Percentiles rank a stretch among this genome's conserved stretches.
phyloP scores from a whole-genome alignment of 768 basidiomycete species.

The Cyclocybe cylindracea region DNA sequence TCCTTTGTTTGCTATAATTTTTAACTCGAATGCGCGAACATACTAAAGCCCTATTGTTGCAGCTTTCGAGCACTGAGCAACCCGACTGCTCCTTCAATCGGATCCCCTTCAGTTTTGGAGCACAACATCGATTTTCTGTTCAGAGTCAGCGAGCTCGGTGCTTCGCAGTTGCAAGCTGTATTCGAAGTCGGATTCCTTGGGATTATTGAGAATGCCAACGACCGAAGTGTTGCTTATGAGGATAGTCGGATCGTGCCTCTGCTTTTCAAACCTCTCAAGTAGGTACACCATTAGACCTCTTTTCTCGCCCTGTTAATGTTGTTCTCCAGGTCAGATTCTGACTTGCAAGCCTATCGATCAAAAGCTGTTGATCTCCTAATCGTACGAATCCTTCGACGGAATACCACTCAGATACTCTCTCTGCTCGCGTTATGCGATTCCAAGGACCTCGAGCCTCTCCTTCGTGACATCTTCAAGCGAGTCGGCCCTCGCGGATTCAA shows the following conservation, averaged over 20 bases:
- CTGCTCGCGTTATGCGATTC: not conserved
- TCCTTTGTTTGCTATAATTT: not conserved
- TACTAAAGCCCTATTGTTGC: not conserved
- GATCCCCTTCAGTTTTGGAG: conserved; percentile 6
- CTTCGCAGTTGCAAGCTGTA: not conserved
- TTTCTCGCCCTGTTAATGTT: not conserved
- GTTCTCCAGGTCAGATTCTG: not conserved
- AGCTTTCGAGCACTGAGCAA: not conserved
- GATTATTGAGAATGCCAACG: conserved; percentile 1
- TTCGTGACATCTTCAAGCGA: conserved; percentile 1
- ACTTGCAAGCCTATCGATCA: conserved; percentile 1
- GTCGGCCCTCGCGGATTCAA: conserved; percentile 3
- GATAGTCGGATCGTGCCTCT: conserved; percentile 3
- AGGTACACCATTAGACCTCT: not conserved
- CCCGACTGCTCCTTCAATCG: not conserved
- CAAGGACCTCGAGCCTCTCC: conserved; percentile 1
- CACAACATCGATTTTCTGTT: conserved; percentile 6
- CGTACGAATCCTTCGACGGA: not conserved
- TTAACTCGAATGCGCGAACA: not conserved
- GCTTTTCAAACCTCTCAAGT: conserved; percentile 7
- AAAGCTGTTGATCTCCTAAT: conserved; percentile 4
- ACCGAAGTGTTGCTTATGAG: not conserved
- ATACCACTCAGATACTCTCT: conserved; percentile 5
- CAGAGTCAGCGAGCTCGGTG: not conserved
- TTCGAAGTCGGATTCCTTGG: conserved; percentile 5